These are phyloP conservation scores for Jasminum sambac DNA, from an alignment of 257 asterid species.

Conservation along the genomic window DNA sequence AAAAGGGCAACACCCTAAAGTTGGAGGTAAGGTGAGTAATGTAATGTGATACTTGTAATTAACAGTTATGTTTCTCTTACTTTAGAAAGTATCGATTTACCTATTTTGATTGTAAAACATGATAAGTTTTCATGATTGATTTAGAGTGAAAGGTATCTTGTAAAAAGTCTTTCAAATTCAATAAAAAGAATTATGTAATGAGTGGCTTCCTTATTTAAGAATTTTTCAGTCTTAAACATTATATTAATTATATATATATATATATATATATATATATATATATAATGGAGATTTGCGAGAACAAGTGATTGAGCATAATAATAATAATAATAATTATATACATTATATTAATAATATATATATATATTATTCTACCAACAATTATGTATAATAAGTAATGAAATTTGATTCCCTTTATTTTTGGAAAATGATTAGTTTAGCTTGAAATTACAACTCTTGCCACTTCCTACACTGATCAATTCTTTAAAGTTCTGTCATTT, in stretches of 20 bases:
- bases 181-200: no score
- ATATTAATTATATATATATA: neutral
- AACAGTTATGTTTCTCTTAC: neutral
- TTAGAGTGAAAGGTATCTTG: neutral
- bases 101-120: neutral
- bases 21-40: no score
- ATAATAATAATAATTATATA: no score
- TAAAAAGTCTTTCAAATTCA: no score
- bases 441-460: constrained; percentile 4
- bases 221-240: neutral
- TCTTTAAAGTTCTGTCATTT: no score
- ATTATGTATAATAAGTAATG: neutral
- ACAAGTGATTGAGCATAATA: neutral
- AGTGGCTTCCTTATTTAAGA: neutral
- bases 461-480: no score
- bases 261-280: neutral
- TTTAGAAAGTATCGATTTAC: constrained; percentile 8
- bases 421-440: neutral
- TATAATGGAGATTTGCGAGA: neutral
- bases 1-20: no score
- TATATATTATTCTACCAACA: neutral
- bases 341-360: no score
- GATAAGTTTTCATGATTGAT: neutral
- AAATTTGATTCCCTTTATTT: neutral
- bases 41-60: neutral